Base-by-base conservation (phyloP, 2,329 filamentous ascomycete genomes). In the Dryadomyces quercivorus region DNA sequence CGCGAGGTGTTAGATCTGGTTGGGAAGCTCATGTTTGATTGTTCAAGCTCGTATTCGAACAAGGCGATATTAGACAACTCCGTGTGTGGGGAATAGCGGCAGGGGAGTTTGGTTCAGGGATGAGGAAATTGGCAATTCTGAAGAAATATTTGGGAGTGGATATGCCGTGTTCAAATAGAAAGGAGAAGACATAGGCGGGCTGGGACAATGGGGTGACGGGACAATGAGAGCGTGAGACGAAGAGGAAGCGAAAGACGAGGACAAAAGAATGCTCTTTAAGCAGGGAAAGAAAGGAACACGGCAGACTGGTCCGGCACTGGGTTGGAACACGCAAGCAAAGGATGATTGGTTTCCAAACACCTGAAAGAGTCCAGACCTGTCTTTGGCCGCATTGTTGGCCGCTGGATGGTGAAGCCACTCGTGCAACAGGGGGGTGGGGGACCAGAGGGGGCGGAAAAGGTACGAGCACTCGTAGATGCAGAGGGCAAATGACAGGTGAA, bases 1-100 rank as follows among this genome's bases (percentile, higher is more conserved):
- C 52, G 56, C 52, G 59, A 59, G 22, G 42, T 50, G 46, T 45
- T 53, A 56, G 50, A 40, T 50, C 38, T 53, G 38, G 3, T 31
- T 22, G 21, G 38, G 20, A 20, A n/a, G 36, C 10, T 43, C 9
- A 18, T 31, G 15, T 34, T 20, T 22, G 36, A 13, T 40, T 40
- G 10, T 12, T 12, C 4, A 40, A 16, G 36, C 10, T 40, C 10
- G 36, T 16, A 40, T 12, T 8, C 13, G n/a, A 2, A 16, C 12
- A 44, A 8, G 13, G 8, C 7, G 13, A 18, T 44, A n/a, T n/a
- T 20, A 44, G 42, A 20, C 16, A 20, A 18, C n/a, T 34, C 3
- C 31, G 18, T 16, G 26, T 20, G 18, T 12, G 18, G 16, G 12
- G 31, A 48, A 48, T 34, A 34, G 18, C 6, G 8, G 5, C 10